Conservation (phyloP, 345 rosid genomes). For the Carallia pectinifolia region DNA sequence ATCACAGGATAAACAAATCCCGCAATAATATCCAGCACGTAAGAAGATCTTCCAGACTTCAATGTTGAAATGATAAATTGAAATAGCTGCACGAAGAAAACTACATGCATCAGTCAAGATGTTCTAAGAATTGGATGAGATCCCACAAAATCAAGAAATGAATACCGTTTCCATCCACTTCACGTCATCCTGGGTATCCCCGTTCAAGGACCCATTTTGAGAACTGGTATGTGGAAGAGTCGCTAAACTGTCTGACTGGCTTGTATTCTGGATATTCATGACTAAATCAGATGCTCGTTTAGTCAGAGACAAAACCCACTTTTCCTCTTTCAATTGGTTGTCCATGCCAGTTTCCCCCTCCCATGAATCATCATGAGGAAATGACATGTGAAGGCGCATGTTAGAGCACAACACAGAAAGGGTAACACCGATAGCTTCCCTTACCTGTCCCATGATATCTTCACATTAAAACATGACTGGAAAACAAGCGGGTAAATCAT, state of each 20-base stretch:
- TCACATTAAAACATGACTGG: constrained; percentile 12
- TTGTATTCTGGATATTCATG: constrained; percentile 65
- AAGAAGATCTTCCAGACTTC: constrained; percentile 96
- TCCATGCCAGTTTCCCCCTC: constrained; percentile 34
- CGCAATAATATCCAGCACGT: constrained; percentile 72
- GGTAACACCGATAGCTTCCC: constrained; percentile 89
- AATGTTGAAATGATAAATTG: constrained; percentile 80
- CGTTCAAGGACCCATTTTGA: constrained; percentile 50
- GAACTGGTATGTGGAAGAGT: constrained; percentile 34
- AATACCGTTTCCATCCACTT: constrained; percentile 99
- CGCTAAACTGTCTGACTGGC: constrained; percentile 55
- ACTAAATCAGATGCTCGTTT: constrained; percentile 74
- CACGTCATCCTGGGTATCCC: constrained; percentile 69
- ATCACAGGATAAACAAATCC: constrained; percentile 80
- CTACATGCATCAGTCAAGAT: constrained; percentile 9
- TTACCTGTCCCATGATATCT: constrained; percentile 54
- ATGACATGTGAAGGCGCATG: constrained; percentile 64
- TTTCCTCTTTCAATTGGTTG: constrained; percentile 50
- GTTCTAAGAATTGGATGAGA: constrained; percentile 7
- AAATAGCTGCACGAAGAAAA: constrained; percentile 53
- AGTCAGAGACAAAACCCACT: constrained; percentile 60
- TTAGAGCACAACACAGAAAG: constrained; percentile 87
- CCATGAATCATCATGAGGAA: constrained; percentile 38
- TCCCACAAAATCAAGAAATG: constrained; percentile 6
- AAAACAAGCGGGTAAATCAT: neutral